Evolutionary conservation across 805 yeast species (phyloP), one percentile per base, ranked within the genome.

Genomic region (Starmerella vaccinii): DNA sequence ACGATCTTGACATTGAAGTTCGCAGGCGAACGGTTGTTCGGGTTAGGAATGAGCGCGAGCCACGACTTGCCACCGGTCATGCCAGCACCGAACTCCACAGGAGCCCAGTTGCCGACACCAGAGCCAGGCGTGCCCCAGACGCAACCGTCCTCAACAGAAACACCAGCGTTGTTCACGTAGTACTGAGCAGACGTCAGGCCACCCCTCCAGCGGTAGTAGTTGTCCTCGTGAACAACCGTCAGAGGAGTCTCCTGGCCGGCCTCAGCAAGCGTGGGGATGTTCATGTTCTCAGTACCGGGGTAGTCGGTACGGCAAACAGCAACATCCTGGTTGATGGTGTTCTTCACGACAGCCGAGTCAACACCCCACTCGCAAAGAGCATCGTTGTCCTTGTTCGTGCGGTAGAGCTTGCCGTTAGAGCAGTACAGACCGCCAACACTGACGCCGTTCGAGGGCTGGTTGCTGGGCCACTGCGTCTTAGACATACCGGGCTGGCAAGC

Each of bases 271-370:
- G 97, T 89, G 68, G 98, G 97, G 56, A 90, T 76, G 59, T 82
- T 94, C 97, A 90, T 92, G 78, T 88, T 88, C 75, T 90, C 98
- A 58, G 96, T 82, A 73, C 98, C 98, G 65, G 98, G 98, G 79
- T 90, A 90, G 69, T 90, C 98, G 56, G 98, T 90, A 76, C 97
- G 84, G 77, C 98, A 92, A 63, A 92, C 71, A 53, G 97, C 90
- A 61, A 90, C 88, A 48, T 75, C 75, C 53, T 82, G 66, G 58
- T 68, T 64, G 52, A 85, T 70, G 61, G 84, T 73, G 61, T 80
- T 78, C 52, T 74, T 82, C 60, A 84, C 89, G 48, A 68, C 65
- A 45, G 95, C 94, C 47, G 81, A 68, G 49, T 78, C 73, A 33
- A 65, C 69, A 65, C 95, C 97, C 90, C 95, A 84, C 65, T 76